Conservation (phyloP, 2,329 filamentous ascomycete species). For the Albophoma yamanashiensis region DNA sequence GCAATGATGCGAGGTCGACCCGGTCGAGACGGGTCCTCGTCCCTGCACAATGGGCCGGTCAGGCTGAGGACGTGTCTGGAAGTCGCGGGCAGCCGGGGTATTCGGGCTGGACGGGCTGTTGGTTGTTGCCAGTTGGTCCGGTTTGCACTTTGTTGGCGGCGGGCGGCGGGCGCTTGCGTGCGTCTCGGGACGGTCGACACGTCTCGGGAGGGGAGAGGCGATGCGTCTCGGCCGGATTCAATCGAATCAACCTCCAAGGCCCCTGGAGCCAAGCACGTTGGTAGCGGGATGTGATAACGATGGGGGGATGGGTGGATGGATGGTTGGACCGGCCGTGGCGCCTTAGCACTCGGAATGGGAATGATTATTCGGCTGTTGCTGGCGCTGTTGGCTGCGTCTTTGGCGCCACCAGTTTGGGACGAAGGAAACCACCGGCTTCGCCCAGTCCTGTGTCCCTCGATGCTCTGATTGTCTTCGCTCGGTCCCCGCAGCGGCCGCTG, state of each 20-base stretch:
- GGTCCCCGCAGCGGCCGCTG: not conserved
- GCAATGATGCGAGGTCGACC: not conserved
- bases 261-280: not conserved
- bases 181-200: not conserved
- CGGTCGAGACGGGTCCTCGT: no score
- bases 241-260: not conserved
- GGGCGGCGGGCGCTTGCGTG: not conserved
- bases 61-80: not conserved
- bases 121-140: not conserved
- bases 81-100: not conserved
- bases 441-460: not conserved
- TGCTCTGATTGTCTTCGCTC: not conserved
- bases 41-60: not conserved
- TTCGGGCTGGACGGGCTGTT: not conserved
- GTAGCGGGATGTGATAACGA: not conserved
- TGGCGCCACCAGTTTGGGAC: not conserved
- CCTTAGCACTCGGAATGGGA: not conserved
- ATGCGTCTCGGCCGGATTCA: not conserved
- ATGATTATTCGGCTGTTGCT: not conserved
- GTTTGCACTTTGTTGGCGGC: not conserved
- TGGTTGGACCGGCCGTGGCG: not conserved
- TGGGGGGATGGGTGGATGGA: not conserved
- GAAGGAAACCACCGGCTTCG: not conserved
- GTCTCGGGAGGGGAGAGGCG: not conserved
- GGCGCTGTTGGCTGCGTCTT: not conserved